Percentiles rank a stretch among this genome's conserved stretches.
Conservation (phyloP, 805 yeast species). For the Candida hungchunana region DNA sequence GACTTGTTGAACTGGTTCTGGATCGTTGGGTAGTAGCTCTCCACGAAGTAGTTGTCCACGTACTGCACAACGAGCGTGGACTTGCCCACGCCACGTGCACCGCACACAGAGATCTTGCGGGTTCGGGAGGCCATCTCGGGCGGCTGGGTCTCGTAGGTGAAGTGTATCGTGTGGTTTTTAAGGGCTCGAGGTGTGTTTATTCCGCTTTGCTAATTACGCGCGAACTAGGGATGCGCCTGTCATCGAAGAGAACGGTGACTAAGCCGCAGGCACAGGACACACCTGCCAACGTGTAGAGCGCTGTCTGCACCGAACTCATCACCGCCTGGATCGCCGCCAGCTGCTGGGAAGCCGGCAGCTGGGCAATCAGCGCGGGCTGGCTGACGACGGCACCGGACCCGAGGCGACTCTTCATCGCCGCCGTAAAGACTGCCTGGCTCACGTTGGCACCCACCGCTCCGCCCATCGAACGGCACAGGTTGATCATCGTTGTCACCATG, state of each 20-base stretch:
- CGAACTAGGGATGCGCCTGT: too few species aligned
- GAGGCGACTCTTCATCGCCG: conserved; percentile 15
- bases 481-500: conserved; percentile 41
- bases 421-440: conserved; percentile 38
- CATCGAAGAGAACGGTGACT: too few species aligned
- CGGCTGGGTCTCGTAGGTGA: conserved; percentile 10
- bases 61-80: conserved; percentile 81
- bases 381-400: too few species aligned
- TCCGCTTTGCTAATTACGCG: too few species aligned
- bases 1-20: conserved; percentile 78
- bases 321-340: too few species aligned
- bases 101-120: conserved; percentile 80
- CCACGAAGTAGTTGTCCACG: conserved; percentile 85
- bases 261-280: too few species aligned
- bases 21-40: conserved; percentile 85
- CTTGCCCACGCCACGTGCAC: conserved; percentile 84
- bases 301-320: too few species aligned
- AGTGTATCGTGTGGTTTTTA: conserved; percentile 7
- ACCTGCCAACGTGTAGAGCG: too few species aligned
- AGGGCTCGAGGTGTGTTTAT: neutral
- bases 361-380: too few species aligned
- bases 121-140: conserved; percentile 31
- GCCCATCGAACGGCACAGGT: conserved; percentile 42
- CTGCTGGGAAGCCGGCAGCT: too few species aligned
- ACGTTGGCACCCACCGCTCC: conserved; percentile 42